A percentile compares a stretch with the other conserved stretches of the same genome.
These are phyloP conservation scores for Nakazawaea molendinolei DNA, from an alignment of 805 yeast species.

Conservation along the genomic window DNA sequence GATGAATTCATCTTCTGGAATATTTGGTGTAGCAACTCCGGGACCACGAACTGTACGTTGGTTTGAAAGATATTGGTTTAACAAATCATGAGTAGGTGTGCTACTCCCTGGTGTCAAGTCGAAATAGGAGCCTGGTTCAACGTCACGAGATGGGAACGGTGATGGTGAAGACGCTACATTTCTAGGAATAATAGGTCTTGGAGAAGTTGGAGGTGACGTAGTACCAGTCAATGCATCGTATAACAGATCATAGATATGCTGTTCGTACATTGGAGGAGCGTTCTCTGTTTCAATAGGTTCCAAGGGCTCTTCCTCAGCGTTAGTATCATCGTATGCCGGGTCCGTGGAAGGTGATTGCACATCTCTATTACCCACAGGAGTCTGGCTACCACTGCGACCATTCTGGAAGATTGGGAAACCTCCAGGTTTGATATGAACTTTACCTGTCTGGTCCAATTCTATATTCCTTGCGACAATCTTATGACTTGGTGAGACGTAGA, in stretches of 20 bases:
- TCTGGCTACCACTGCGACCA: conserved; percentile 1
- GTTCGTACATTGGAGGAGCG: conserved; percentile 39
- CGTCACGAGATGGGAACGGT: background rate
- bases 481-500: conserved; percentile 46
- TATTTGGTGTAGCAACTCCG: conserved; percentile 8
- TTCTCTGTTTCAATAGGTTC: conserved; percentile 12
- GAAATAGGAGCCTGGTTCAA: conserved; percentile 9
- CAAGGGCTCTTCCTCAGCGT: conserved; percentile 14
- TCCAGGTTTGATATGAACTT: conserved; percentile 19
- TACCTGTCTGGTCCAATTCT: conserved; percentile 19
- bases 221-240: conserved; percentile 27
- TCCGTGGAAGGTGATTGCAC: conserved; percentile 6
- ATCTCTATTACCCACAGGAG: background rate
- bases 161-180: conserved; percentile 1
- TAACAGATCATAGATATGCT: conserved; percentile 30
- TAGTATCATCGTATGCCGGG: conserved; percentile 11
- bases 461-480: conserved; percentile 20
- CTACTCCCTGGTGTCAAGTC: conserved; percentile 8
- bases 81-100: conserved; percentile 10
- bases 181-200: conserved; percentile 10
- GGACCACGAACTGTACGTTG: conserved; percentile 8
- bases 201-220: conserved; percentile 15
- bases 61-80: conserved; percentile 5
- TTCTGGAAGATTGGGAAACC: conserved; percentile 11
- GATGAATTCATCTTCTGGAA: conserved; percentile 11